Evolutionary conservation across 2,329 filamentous ascomycete species (phyloP).

Genomic region (Fusarium compactum): DNA sequence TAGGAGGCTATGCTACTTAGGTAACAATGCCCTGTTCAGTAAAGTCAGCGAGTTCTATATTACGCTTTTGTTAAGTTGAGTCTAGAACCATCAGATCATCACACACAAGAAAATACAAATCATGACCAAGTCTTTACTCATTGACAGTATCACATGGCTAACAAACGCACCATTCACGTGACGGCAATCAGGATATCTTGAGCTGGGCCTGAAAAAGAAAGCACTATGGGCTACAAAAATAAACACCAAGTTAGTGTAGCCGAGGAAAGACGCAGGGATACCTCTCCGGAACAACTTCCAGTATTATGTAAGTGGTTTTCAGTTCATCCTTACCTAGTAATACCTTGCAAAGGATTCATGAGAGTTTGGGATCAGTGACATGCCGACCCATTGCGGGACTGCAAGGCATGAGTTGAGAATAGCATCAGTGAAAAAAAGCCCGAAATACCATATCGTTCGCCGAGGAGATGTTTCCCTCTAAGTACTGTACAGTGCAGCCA

Average conservation of each 20-base stretch:
- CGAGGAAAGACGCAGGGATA: neutral
- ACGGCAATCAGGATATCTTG: neutral
- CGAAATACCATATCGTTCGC: neutral
- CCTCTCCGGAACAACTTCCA: neutral
- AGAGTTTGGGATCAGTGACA: slow-evolving; percentile 15
- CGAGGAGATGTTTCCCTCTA: neutral
- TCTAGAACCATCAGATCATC: slow-evolving; percentile 10
- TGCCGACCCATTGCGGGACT: slow-evolving; percentile 2
- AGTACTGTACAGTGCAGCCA: neutral
- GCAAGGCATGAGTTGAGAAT: neutral
- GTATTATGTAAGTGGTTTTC: neutral
- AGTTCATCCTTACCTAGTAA: neutral
- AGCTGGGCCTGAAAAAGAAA: neutral
- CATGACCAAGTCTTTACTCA: neutral
- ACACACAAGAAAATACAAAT: neutral
- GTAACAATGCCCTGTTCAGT: neutral
- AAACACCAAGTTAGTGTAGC: neutral
- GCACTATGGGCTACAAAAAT: neutral
- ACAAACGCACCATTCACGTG: neutral
- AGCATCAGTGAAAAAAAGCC: neutral
- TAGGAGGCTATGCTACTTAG: neutral
- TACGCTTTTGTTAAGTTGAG: neutral
- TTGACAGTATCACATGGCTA: neutral
- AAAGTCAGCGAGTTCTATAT: slow-evolving; percentile 1
- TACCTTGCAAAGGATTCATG: slow-evolving; percentile 21